Evolutionary conservation across 1,284 basidiomycete genomes (phyloP), one percentile per base, ranked within the genome.

Genomic region (Ceratobasidium sp.): DNA sequence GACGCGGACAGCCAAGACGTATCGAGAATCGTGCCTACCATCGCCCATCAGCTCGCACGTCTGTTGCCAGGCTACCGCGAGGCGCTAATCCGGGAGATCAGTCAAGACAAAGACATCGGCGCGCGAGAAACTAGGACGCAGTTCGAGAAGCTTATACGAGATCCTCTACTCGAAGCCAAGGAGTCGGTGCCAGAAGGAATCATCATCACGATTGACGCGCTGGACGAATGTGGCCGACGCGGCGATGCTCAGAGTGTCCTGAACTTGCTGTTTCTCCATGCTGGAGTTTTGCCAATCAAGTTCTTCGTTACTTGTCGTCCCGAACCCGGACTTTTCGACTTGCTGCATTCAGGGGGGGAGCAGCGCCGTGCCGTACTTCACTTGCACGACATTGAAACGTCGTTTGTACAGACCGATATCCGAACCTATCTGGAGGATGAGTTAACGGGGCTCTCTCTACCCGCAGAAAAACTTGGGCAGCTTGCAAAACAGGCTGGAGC

Each of bases 221-320:
- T 69, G n/a, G 65, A 69, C 51, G 65, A 69, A 29, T 51, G 29
- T 22, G 29, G 41, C 6, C 51, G 47, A 17, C 19, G 9, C 14
- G 17, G 47, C 19, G 51, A 33, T 8, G 41, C 29, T 11, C 51
- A 22, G 14, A n/a, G 41, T 19, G 9, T 69, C 14, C 51, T 69
- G 27, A 36, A 56, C 5, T 2, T 53, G 9, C 31, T 69, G 14
- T 36, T 69, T 15, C 45, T n/a, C 2, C 45, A 9, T 50, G 51
- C 53, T 15, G 22, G 19, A 7, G 15, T 11, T 19, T 36, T 69
- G 19, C 65, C 53, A 15, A 22, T 69, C 19, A 41, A 45, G 51
- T 69, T 69, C 27, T 45, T 69, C 33, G 65, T 57, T 36, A n/a
- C 51, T 8, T 41, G 65, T n/a, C 50, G 53, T 41, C 65, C 65